Percentiles rank a stretch among this genome's conserved stretches.
Conservation (phyloP, 2,329 filamentous ascomycete genomes). For the Ophiocordyceps camponoti-leonardi region DNA sequence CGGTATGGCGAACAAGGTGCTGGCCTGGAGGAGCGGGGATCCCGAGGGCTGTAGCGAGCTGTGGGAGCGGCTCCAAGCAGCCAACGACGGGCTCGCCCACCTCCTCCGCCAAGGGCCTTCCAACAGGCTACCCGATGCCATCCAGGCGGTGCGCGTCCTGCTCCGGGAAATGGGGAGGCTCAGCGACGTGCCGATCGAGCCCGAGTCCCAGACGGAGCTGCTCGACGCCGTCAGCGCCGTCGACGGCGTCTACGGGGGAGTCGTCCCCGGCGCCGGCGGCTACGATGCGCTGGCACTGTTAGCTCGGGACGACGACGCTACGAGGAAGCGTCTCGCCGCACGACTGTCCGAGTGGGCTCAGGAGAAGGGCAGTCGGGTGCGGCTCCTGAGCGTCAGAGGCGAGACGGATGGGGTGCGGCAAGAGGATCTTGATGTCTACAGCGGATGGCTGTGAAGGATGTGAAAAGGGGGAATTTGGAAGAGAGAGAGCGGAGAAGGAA, state of each 20-base stretch:
- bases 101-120: slow-evolving; percentile 37
- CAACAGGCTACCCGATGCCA: slow-evolving; percentile 25
- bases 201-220: slow-evolving; percentile 65
- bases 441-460: slow-evolving; percentile 21
- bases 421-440: slow-evolving; percentile 26
- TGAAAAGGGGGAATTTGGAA: too few relatives aligned
- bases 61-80: slow-evolving; percentile 58
- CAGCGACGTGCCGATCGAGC: slow-evolving; percentile 77
- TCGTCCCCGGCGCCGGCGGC: slow-evolving; percentile 86
- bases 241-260: slow-evolving; percentile 72
- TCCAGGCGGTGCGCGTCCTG: slow-evolving; percentile 35
- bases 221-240: slow-evolving; percentile 58
- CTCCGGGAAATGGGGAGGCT: slow-evolving; percentile 61
- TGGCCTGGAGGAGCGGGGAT: slow-evolving; percentile 60
- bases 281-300: slow-evolving; percentile 80
- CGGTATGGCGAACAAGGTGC: slow-evolving; percentile 84
- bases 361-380: slow-evolving; percentile 43
- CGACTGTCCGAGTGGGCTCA: slow-evolving; percentile 50
- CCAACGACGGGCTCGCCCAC: slow-evolving; percentile 54
- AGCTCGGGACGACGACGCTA: slow-evolving; percentile 53
- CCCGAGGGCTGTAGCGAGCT: slow-evolving; percentile 43
- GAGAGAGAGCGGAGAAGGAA: too few relatives aligned
- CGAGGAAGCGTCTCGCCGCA: slow-evolving; percentile 38
- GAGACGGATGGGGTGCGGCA: slow-evolving; percentile 49
- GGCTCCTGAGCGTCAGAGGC: slow-evolving; percentile 51